Evolutionary conservation across 2,329 filamentous ascomycete species (phyloP).

Genomic region (Colletotrichum coccodes): DNA sequence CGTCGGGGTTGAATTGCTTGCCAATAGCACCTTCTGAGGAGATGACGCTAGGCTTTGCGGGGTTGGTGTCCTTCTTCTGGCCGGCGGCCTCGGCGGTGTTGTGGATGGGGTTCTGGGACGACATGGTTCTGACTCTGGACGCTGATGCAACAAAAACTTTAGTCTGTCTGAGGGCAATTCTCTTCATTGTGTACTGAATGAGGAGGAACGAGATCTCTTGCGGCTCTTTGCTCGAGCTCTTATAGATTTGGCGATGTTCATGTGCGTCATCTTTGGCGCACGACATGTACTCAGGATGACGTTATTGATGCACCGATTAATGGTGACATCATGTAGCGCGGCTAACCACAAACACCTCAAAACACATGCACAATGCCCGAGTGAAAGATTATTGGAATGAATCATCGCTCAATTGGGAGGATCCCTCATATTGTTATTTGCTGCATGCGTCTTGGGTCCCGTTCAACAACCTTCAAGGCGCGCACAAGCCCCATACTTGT

Average conservation of each 20-base stretch:
- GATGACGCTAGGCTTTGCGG: constrained; percentile 24
- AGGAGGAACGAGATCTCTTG: fast-evolving
- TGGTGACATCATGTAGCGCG: constrained; percentile 22
- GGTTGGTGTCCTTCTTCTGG: constrained; percentile 22
- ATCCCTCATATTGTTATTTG: background rate
- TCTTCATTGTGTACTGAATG: background rate
- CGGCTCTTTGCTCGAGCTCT: background rate
- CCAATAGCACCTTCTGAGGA: constrained; percentile 25
- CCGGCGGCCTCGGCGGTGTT: constrained; percentile 6
- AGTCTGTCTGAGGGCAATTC: background rate
- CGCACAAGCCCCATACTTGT: background rate
- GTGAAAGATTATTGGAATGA: background rate
- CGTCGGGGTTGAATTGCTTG: constrained; percentile 30
- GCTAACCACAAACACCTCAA: background rate
- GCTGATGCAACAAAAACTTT: background rate
- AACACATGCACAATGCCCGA: background rate
- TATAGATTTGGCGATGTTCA: background rate
- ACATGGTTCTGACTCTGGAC: constrained; percentile 1
- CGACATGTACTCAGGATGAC: constrained; percentile 1
- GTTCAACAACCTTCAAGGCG: background rate
- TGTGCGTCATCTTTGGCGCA: constrained; percentile 22
- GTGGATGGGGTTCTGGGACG: constrained; percentile 18
- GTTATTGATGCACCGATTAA: background rate
- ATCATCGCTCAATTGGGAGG: background rate
- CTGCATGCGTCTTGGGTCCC: background rate